A percentile compares a stretch with the other conserved stretches of the same genome.
Evolutionary conservation across 139 green algal genomes (phyloP).

Genomic region (Tetraselmis striata): DNA sequence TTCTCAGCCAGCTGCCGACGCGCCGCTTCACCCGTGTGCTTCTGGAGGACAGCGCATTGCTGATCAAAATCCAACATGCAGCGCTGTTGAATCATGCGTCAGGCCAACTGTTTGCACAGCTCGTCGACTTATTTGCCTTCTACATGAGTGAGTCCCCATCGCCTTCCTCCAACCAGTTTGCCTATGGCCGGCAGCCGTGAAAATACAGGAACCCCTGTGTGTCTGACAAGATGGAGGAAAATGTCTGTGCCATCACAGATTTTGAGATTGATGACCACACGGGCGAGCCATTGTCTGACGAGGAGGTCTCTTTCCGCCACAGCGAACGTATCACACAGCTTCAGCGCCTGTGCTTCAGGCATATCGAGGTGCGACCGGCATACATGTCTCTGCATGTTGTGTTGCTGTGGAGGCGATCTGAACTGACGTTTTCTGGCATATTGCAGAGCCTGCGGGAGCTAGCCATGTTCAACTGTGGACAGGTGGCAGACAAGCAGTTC

Average conservation of each 20-base stretch:
- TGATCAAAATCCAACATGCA: conserved; percentile 63
- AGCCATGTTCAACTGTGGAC: conserved; percentile 72
- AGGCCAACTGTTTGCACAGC: conserved; percentile 64
- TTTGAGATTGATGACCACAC: conserved; percentile 96
- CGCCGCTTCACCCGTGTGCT: conserved; percentile 75
- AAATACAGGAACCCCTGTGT: too few species aligned
- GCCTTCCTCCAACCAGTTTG: not conserved
- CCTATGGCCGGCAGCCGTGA: too few species aligned
- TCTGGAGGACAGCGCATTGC: conserved; percentile 72
- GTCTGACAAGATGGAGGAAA: too few species aligned
- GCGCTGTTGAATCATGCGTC: conserved; percentile 34
- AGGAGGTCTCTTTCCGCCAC: conserved; percentile 48
- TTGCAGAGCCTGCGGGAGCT: conserved; percentile 55
- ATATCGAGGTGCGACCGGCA: conserved; percentile 12
- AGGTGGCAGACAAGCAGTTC: conserved; percentile 3
- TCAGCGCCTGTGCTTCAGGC: conserved; percentile 84
- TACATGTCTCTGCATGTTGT: not conserved
- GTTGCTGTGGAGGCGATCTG: too few species aligned
- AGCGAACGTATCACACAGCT: conserved; percentile 43
- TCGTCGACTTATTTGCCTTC: conserved; percentile 81
- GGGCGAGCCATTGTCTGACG: conserved; percentile 74
- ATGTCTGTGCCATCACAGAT: too few species aligned
- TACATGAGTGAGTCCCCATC: conserved; percentile 45
- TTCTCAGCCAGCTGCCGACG: conserved; percentile 85
- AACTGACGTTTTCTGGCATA: too few species aligned